A percentile compares a stretch with the other conserved stretches of the same genome.
Conservation (phyloP, 1,284 basidiomycete genomes). For the Salmacisia buchloeana region DNA sequence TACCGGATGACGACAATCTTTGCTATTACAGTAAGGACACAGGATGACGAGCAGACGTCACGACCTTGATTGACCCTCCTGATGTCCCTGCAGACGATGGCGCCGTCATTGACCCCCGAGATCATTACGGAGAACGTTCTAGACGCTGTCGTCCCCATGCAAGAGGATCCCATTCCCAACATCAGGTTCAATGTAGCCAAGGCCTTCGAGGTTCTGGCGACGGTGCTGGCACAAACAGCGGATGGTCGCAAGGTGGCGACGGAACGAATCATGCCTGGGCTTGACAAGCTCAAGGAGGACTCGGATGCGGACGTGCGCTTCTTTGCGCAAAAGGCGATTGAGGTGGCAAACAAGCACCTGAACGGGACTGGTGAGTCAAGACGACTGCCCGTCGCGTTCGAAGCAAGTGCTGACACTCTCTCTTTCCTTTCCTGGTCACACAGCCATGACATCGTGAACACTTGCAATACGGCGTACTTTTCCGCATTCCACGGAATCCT, state of each 20-base stretch:
- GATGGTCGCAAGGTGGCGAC: slow-evolving; percentile 72
- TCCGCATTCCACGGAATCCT: neutral
- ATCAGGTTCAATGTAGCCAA: slow-evolving; percentile 99
- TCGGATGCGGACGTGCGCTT: slow-evolving; percentile 89
- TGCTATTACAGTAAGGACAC: slow-evolving; percentile 86
- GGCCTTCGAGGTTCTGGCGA: slow-evolving; percentile 66
- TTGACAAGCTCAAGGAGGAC: slow-evolving; percentile 85
- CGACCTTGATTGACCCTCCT: slow-evolving; percentile 13
- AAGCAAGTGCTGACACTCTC: neutral
- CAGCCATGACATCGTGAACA: slow-evolving; percentile 7
- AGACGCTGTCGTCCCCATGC: slow-evolving; percentile 75
- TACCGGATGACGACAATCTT: slow-evolving; percentile 99
- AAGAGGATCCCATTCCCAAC: slow-evolving; percentile 91
- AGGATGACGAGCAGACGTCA: neutral
- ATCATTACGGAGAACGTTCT: slow-evolving; percentile 82
- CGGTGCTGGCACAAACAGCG: slow-evolving; percentile 61
- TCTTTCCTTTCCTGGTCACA: neutral
- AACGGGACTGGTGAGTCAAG: slow-evolving; percentile 1
- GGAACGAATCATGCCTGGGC: slow-evolving; percentile 69
- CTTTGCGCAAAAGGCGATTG: slow-evolving; percentile 54
- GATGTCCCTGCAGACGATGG: slow-evolving; percentile 67
- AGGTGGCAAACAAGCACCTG: slow-evolving; percentile 22
- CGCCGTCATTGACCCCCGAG: slow-evolving; percentile 80
- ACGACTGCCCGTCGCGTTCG: too few relatives aligned
- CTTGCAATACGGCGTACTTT: neutral